Percentiles rank a stretch among this genome's conserved stretches.
phyloP scores from a whole-genome alignment of 345 rosid genomes.

The Eucalyptus tenuipes region DNA sequence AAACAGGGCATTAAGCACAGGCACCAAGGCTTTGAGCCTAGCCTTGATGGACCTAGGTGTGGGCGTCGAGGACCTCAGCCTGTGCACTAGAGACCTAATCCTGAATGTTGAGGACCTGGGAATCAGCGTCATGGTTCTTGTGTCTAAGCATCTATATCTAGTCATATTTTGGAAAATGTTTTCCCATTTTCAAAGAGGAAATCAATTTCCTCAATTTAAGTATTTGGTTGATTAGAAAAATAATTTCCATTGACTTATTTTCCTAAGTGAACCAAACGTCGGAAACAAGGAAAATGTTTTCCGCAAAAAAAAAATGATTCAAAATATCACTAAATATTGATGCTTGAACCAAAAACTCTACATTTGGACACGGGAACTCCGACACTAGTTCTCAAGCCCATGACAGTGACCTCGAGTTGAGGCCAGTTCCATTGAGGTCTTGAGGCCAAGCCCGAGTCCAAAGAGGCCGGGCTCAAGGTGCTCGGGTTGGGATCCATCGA shows the following conservation, averaged over 20 bases:
- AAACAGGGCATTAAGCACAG: neutral
- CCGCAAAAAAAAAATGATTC: accelerated
- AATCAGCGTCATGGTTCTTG: neutral
- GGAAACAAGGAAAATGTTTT: neutral
- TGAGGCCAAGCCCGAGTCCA: neutral
- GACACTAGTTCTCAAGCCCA: neutral
- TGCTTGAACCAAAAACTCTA: neutral
- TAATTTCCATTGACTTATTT: too few species aligned
- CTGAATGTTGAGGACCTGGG: neutral
- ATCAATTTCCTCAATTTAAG: neutral
- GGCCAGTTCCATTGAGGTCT: neutral
- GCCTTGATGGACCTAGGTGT: neutral
- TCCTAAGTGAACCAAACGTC: neutral
- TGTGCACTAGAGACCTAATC: neutral
- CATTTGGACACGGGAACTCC: accelerated
- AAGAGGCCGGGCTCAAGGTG: neutral
- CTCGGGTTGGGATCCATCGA: neutral
- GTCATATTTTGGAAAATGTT: too few species aligned
- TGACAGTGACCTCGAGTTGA: accelerated
- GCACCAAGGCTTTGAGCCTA: neutral
- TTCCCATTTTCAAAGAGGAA: neutral
- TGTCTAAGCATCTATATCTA: neutral
- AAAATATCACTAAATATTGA: too few species aligned
- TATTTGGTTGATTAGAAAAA: neutral
- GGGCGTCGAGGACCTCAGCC: accelerated